Conservation (phyloP, 345 rosid genomes). For the Jatropha curcas region DNA sequence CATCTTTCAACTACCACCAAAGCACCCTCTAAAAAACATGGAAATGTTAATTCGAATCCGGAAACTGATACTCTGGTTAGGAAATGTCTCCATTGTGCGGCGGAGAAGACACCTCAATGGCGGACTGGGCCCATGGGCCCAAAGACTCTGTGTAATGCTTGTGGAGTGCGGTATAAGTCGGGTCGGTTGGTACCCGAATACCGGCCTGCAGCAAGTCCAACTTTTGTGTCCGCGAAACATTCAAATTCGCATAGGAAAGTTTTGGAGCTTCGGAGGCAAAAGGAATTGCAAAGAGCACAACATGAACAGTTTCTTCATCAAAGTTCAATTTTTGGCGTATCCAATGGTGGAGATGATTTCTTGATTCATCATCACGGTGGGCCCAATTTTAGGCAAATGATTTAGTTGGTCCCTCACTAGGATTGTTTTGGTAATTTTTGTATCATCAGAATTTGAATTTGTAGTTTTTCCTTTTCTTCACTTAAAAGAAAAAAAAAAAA, state of each 20-base stretch:
- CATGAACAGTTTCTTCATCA: conserved; percentile 49
- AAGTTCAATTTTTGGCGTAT: conserved; percentile 44
- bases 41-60: neutral
- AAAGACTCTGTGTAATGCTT: conserved; percentile 71
- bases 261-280: conserved; percentile 70
- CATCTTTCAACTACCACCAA: conserved; percentile 34
- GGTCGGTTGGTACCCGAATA: conserved; percentile 76
- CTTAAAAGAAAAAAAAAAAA: neutral
- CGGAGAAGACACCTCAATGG: conserved; percentile 83
- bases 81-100: conserved; percentile 62
- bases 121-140: conserved; percentile 80
- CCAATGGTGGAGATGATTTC: conserved; percentile 55
- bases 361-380: conserved; percentile 45
- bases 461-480: neutral
- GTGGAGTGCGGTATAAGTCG: conserved; percentile 78
- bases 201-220: conserved; percentile 80
- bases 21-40: conserved; percentile 29
- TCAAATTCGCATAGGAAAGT: conserved; percentile 83
- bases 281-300: conserved; percentile 44
- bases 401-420: conserved; percentile 23
- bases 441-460: neutral
- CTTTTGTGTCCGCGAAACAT: conserved; percentile 58
- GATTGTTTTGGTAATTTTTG: conserved; percentile 6
- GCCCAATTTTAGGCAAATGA: conserved; percentile 47
- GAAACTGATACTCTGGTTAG: conserved; percentile 25